Evolutionary conservation across 2,329 filamentous ascomycete genomes (phyloP), one percentile per base, ranked within the genome.

Genomic region (Gliomastix tumulicola): DNA sequence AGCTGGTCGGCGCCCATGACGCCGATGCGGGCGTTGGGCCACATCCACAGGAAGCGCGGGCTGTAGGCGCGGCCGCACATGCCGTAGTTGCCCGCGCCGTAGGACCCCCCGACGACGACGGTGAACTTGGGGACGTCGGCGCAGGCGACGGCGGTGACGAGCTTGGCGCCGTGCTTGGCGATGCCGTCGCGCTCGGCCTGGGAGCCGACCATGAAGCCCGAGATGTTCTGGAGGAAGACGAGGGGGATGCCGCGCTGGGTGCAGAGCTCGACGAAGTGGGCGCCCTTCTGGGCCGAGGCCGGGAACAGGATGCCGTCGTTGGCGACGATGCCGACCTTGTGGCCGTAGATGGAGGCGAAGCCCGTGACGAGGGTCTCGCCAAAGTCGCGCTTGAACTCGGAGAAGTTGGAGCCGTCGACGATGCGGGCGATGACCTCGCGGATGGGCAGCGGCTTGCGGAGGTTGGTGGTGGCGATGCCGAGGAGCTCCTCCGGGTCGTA

Each of bases 1-100:
- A 98, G 70, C 66, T 97, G 90, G 63, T 96, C 90, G 28, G 84
- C 76, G 16, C 92, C 92, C 92, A 98, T 98, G 49, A 98, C 89
- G 21, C 86, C 87, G 35, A 95, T 88, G 54, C 85, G 84, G n/a
- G 92, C 88, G 49, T 94, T 95, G 28, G 92, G 92, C 92, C 92
- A 98, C 72, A 90, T 94, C 80, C 88, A 96, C 42, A 97, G 63
- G 59, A 97, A 88, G 11, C 88, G 72, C 0, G 90, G 90, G n/a
- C 77, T 79, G 61, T 96, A 98, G 3, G 92, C 90, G 35, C 92
- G 76, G 17, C 92, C 92, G 55, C 88, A 97, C 92, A 98, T 98
- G 50, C 90, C 92, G 56, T 98, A 98, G 61, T 97, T 98, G 5
- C 92, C 92, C 7, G 90, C 90, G 40, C 90, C 90, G 46, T 92